Conservation (phyloP, 2,329 filamentous ascomycete species). For the Fusarium pininemorale region DNA sequence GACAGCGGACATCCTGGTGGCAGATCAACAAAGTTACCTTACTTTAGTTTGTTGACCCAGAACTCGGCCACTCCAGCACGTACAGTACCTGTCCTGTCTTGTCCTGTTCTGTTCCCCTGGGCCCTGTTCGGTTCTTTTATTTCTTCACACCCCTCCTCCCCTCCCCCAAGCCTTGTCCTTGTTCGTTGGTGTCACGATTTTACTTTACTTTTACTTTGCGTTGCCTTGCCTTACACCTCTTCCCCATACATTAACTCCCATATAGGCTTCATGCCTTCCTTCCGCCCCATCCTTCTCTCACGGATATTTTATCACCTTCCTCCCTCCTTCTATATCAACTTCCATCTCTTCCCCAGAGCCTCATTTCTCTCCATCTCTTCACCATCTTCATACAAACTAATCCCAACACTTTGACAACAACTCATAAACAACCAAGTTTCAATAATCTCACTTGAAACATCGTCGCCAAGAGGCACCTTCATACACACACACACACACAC, state of each 20-base stretch:
- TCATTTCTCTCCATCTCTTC: conserved; percentile 11
- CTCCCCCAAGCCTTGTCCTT: neutral
- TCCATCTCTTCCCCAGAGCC: conserved; percentile 4
- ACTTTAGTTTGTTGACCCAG: conserved; percentile 25
- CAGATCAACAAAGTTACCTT: conserved; percentile 41
- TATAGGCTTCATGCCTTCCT: conserved; percentile 39
- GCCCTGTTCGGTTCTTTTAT: neutral
- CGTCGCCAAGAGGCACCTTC: neutral
- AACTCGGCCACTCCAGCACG: conserved; percentile 15
- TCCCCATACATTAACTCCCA: conserved; percentile 37
- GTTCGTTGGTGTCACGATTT: conserved; percentile 2
- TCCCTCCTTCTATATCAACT: conserved; percentile 34
- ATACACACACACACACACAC: neutral
- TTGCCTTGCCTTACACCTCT: conserved; percentile 23
- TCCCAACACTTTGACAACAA: neutral
- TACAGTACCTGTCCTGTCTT: neutral
- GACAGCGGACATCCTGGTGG: conserved; percentile 42
- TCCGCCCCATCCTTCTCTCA: conserved; percentile 36
- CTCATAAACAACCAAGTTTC: neutral
- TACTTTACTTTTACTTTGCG: neutral
- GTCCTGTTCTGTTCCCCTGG: neutral
- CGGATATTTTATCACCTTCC: conserved; percentile 42
- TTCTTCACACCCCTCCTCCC: neutral
- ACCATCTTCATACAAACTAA: neutral
- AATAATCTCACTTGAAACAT: neutral